These are phyloP conservation scores for Usnea hakonensis DNA, from an alignment of 495 filamentous ascomycete genomes.

Conservation along the genomic window DNA sequence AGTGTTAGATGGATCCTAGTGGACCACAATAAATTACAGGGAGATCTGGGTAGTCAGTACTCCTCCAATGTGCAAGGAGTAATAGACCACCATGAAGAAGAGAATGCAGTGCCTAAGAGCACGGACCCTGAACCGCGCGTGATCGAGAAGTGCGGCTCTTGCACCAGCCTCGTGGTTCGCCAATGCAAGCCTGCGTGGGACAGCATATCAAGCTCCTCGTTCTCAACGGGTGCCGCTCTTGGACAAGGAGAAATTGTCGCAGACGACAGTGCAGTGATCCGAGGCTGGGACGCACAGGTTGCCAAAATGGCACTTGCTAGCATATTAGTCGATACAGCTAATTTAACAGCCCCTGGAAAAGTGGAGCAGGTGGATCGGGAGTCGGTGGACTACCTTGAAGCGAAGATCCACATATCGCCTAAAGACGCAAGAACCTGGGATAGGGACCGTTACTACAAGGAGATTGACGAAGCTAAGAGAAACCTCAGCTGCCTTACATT, in stretches of 20 bases:
- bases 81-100: constrained; percentile 90
- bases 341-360: constrained; percentile 62
- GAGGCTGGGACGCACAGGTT: constrained; percentile 48
- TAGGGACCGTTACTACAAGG: constrained; percentile 50
- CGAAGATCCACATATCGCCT: constrained; percentile 34
- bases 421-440: constrained; percentile 40
- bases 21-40: constrained; percentile 79
- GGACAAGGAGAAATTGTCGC: constrained; percentile 21
- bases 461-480: constrained; percentile 60
- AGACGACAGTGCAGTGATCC: constrained; percentile 26
- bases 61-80: constrained; percentile 54
- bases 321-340: constrained; percentile 77
- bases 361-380: constrained; percentile 60
- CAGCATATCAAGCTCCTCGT: constrained; percentile 25
- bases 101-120: constrained; percentile 49
- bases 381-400: constrained; percentile 59
- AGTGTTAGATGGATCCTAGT: constrained; percentile 59
- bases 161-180: constrained; percentile 66
- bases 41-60: constrained; percentile 38
- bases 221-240: constrained; percentile 28
- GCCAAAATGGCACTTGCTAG: constrained; percentile 72
- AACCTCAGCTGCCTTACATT: constrained; percentile 60
- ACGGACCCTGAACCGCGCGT: constrained; percentile 46
- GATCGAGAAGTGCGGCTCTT: constrained; percentile 66
- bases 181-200: constrained; percentile 55